phyloP scores from a whole-genome alignment of 164 flowering plant genomes.

The Stephania japonica region DNA sequence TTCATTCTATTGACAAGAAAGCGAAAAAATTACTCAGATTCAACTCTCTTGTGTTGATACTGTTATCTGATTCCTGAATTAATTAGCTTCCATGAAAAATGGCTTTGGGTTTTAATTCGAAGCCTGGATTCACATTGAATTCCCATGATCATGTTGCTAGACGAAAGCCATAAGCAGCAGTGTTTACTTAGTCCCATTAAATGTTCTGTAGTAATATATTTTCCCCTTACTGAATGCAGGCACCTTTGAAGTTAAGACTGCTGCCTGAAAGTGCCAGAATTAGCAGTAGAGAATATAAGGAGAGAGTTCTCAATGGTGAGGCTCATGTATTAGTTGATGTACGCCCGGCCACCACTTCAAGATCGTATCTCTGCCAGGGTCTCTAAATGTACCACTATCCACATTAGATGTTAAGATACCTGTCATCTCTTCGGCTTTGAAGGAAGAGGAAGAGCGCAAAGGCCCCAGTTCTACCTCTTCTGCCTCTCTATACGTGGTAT shows the following conservation, averaged over 20 bases:
- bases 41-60: neutral
- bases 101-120: neutral
- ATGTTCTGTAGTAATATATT: neutral
- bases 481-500: conserved; percentile 55
- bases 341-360: conserved; percentile 85
- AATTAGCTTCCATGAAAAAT: neutral
- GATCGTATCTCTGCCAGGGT: conserved; percentile 72
- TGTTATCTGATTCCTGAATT: neutral
- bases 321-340: conserved; percentile 83
- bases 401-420: conserved; percentile 46
- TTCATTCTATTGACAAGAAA: neutral
- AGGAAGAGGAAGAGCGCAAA: conserved; percentile 28
- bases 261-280: conserved; percentile 59
- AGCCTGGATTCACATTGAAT: neutral
- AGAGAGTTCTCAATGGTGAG: conserved; percentile 45
- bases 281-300: conserved; percentile 63
- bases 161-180: neutral
- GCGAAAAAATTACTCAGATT: neutral
- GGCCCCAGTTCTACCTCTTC: conserved; percentile 20
- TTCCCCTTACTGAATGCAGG: conserved; percentile 31
- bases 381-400: conserved; percentile 71
- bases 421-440: conserved; percentile 44
- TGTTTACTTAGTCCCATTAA: neutral
- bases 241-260: conserved; percentile 62
- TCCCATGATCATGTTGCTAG: neutral